These are phyloP conservation scores for Sporothrix curviconia DNA, from an alignment of 2,329 filamentous ascomycete genomes.

Conservation along the genomic window DNA sequence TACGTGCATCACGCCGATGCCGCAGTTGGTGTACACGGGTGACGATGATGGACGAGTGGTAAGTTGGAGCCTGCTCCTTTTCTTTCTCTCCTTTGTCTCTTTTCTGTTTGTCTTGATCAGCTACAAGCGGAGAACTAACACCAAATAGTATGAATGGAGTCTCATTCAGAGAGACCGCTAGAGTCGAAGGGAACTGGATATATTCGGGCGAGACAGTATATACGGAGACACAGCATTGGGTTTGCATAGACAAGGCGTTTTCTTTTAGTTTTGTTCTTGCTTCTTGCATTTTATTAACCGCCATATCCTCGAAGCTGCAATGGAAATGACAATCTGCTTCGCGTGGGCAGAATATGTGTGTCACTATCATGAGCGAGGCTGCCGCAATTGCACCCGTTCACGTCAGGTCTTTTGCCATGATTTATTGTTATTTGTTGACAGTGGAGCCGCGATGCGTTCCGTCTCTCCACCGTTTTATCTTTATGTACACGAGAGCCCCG, in stretches of 20 bases:
- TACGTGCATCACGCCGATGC: constrained; percentile 78
- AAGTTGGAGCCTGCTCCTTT: constrained; percentile 32
- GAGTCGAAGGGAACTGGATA: background rate
- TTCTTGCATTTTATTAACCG: background rate
- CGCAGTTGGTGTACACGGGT: constrained; percentile 80
- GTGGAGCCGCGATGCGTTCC: too few species aligned
- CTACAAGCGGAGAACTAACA: background rate
- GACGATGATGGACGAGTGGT: constrained; percentile 91
- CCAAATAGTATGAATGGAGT: constrained; percentile 57
- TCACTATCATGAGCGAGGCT: too few species aligned
- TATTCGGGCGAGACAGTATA: background rate
- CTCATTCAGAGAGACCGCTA: constrained; percentile 50
- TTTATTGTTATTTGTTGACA: too few species aligned
- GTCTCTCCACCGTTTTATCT: too few species aligned
- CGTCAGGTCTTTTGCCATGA: too few species aligned
- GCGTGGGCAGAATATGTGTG: too few species aligned
- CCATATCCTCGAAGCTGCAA: too few species aligned
- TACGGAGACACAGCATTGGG: background rate
- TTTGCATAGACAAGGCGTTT: background rate
- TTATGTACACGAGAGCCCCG: background rate
- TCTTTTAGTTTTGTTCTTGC: background rate
- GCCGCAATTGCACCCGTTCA: too few species aligned
- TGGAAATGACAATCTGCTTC: too few species aligned
- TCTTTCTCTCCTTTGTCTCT: too few species aligned
- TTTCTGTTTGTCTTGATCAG: too few species aligned